Evolutionary conservation across 768 basidiomycete genomes (phyloP).

Genomic region (Leccinellum rugosiceps): DNA sequence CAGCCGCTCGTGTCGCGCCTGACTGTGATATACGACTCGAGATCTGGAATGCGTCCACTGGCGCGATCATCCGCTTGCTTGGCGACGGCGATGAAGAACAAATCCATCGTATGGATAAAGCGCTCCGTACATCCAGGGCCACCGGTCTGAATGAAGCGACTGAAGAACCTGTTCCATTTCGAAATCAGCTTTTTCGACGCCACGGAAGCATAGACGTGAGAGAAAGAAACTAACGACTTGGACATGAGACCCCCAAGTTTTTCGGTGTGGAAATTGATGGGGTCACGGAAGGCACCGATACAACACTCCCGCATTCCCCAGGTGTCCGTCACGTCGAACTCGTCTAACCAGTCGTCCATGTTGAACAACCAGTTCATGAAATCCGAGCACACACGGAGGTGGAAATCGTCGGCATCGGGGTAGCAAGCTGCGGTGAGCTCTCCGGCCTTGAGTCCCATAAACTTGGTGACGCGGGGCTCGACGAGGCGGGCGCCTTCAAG

Average conservation of each 20-base stretch:
- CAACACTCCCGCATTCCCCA: slow-evolving; percentile 31
- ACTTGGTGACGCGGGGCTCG: slow-evolving; percentile 34
- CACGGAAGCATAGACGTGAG: neutral
- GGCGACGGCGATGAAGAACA: slow-evolving; percentile 41
- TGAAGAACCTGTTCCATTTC: slow-evolving; percentile 33
- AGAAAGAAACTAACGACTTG: slow-evolving; percentile 31
- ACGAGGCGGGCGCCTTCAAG: slow-evolving; percentile 23
- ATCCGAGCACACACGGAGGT: slow-evolving; percentile 63
- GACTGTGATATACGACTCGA: slow-evolving; percentile 52
- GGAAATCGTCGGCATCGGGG: slow-evolving; percentile 49
- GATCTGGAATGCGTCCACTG: slow-evolving; percentile 35
- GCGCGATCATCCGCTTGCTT: slow-evolving; percentile 43
- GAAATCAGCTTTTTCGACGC: neutral
- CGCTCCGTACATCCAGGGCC: slow-evolving; percentile 39
- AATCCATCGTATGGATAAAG: slow-evolving; percentile 39
- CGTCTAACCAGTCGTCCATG: slow-evolving; percentile 42
- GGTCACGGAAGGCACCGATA: slow-evolving; percentile 30
- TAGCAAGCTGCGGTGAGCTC: slow-evolving; percentile 68
- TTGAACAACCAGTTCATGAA: slow-evolving; percentile 53
- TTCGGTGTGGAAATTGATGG: slow-evolving; percentile 23
- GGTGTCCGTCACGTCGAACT: slow-evolving; percentile 31
- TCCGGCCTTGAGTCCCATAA: slow-evolving; percentile 61
- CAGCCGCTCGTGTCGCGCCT: slow-evolving; percentile 54
- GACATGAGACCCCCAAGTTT: slow-evolving; percentile 31
- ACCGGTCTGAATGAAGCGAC: slow-evolving; percentile 35